Evolutionary conservation across 768 basidiomycete species (phyloP).

Genomic region (Boletus tylopilopsis): DNA sequence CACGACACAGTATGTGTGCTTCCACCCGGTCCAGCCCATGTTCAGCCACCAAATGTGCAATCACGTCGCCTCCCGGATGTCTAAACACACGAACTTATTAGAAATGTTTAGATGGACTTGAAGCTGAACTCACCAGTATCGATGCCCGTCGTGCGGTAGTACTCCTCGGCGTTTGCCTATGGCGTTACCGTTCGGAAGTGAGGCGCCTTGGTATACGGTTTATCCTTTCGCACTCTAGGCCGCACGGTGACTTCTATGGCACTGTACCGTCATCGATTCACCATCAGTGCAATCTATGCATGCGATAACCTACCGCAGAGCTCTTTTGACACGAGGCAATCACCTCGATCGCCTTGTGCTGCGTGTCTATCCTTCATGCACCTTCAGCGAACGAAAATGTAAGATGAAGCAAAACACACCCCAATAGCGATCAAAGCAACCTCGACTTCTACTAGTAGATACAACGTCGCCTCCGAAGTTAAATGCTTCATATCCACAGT

Average conservation of each 20-base stretch:
- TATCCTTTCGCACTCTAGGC: constrained; percentile 54
- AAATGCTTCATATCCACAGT: constrained; percentile 61
- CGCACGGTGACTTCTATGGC: constrained; percentile 52
- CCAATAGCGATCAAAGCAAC: constrained; percentile 62
- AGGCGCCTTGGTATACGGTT: constrained; percentile 54
- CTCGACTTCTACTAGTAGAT: constrained; percentile 54
- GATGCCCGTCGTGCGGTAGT: constrained; percentile 58
- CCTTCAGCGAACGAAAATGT: not conserved
- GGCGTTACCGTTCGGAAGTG: constrained; percentile 42
- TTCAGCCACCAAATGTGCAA: constrained; percentile 44
- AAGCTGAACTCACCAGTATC: constrained; percentile 36
- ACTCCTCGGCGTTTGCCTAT: constrained; percentile 29
- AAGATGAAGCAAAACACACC: constrained; percentile 24
- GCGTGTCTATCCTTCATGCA: constrained; percentile 57
- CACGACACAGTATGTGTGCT: constrained; percentile 61
- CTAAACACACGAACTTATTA: constrained; percentile 17
- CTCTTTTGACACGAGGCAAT: constrained; percentile 36
- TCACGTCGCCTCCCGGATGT: constrained; percentile 60
- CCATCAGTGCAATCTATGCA: not conserved
- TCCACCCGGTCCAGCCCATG: constrained; percentile 42
- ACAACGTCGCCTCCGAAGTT: constrained; percentile 48
- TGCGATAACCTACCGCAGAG: constrained; percentile 48
- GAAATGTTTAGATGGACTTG: not conserved
- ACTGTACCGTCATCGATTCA: constrained; percentile 58
- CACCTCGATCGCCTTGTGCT: constrained; percentile 64